A percentile compares a stretch with the other conserved stretches of the same genome.
phyloP scores from a whole-genome alignment of 805 yeast species.

The Saturnispora mendoncae region DNA sequence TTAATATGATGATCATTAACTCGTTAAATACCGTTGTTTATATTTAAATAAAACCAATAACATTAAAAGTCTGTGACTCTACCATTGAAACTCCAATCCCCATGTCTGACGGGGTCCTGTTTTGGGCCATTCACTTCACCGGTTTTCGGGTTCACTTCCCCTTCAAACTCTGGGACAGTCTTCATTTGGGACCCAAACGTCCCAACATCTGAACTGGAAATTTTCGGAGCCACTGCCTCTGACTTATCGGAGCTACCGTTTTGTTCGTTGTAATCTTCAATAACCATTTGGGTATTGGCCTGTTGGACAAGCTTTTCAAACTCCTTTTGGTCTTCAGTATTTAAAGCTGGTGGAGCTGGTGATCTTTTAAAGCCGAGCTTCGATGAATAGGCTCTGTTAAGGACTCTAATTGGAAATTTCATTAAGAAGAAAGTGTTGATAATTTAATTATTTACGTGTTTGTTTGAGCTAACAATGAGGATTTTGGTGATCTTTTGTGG shows the following conservation, averaged over 20 bases:
- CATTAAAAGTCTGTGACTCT: slow-evolving; percentile 84
- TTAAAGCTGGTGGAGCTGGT: slow-evolving; percentile 63
- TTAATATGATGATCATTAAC: too few relatives aligned
- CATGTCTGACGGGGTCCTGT: slow-evolving; percentile 80
- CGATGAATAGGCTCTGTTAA: slow-evolving; percentile 9
- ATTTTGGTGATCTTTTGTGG: slow-evolving; percentile 11
- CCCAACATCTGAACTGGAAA: slow-evolving; percentile 40
- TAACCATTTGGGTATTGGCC: slow-evolving; percentile 71
- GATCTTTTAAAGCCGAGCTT: slow-evolving; percentile 16
- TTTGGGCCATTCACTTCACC: slow-evolving; percentile 98
- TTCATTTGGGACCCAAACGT: slow-evolving; percentile 57
- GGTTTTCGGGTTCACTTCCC: slow-evolving; percentile 84
- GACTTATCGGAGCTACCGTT: slow-evolving; percentile 22
- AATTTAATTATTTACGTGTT: slow-evolving; percentile 1
- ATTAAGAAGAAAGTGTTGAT: neutral
- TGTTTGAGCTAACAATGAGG: slow-evolving; percentile 10
- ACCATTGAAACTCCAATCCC: slow-evolving; percentile 93
- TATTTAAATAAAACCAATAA: too few relatives aligned
- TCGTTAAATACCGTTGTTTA: too few relatives aligned
- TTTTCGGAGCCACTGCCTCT: slow-evolving; percentile 25
- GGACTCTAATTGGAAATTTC: neutral
- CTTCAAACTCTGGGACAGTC: slow-evolving; percentile 91
- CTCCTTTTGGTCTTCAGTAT: slow-evolving; percentile 79
- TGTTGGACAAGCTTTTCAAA: slow-evolving; percentile 77
- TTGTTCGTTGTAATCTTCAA: slow-evolving; percentile 56